phyloP scores from a whole-genome alignment of 2,329 filamentous ascomycete genomes.

The Phaeosphaeriaceae sp. region DNA sequence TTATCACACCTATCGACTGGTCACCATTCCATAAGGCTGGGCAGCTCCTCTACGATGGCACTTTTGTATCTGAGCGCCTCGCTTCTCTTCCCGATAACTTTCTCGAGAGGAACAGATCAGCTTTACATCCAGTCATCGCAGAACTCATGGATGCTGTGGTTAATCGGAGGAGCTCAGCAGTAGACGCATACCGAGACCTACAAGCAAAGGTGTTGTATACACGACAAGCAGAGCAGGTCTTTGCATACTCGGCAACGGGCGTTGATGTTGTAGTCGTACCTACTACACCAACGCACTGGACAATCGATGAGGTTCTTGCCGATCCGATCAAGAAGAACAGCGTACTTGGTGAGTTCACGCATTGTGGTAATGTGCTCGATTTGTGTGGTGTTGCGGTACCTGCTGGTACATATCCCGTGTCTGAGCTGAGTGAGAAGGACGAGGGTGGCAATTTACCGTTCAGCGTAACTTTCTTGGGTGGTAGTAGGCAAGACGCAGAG shows the following conservation, averaged over 20 bases:
- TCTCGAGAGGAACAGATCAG: conserved; percentile 38
- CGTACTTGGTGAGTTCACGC: conserved; percentile 57
- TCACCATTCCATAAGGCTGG: conserved; percentile 59
- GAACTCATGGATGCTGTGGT: conserved; percentile 47
- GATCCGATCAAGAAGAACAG: conserved; percentile 64
- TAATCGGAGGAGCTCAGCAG: conserved; percentile 35
- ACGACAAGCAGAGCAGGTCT: conserved; percentile 38
- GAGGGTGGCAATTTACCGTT: conserved; percentile 45
- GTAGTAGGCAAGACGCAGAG: conserved; percentile 47
- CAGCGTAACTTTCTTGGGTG: conserved; percentile 50
- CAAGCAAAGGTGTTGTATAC: conserved; percentile 42
- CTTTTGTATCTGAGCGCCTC: conserved; percentile 63
- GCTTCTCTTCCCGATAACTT: conserved; percentile 46
- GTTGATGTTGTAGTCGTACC: conserved; percentile 57
- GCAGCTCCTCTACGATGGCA: conserved; percentile 62
- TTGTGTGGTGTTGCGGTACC: conserved; percentile 55
- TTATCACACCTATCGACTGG: conserved; percentile 41
- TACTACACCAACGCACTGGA: conserved; percentile 58
- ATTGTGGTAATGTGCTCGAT: conserved; percentile 67
- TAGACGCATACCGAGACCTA: conserved; percentile 42
- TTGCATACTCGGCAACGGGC: conserved; percentile 31
- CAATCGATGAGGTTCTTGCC: conserved; percentile 57
- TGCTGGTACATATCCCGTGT: conserved; percentile 50
- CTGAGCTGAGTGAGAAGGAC: conserved; percentile 34
- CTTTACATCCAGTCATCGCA: conserved; percentile 58